Evolutionary conservation across 805 yeast species (phyloP).

Genomic region (Ogataea ganodermae): DNA sequence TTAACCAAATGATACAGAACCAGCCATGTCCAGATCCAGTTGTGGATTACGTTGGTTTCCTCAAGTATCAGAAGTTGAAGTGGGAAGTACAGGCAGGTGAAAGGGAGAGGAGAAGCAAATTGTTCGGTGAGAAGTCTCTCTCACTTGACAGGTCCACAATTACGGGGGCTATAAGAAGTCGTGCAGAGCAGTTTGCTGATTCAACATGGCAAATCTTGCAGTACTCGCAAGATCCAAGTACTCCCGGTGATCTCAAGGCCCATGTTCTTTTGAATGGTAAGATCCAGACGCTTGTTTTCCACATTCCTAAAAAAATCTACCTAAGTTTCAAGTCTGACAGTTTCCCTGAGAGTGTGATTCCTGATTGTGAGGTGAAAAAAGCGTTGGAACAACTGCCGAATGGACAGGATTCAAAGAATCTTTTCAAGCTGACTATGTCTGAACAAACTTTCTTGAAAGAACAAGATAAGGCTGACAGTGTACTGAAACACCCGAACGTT

Average conservation of each 20-base stretch:
- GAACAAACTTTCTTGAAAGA: constrained; percentile 64
- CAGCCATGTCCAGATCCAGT: constrained; percentile 65
- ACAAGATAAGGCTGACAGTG: constrained; percentile 54
- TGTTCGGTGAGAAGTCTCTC: constrained; percentile 66
- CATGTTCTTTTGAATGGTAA: constrained; percentile 67
- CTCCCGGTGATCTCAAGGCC: constrained; percentile 79
- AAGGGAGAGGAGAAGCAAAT: constrained; percentile 65
- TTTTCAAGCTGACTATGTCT: constrained; percentile 68
- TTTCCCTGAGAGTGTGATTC: constrained; percentile 36
- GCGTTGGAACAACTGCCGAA: constrained; percentile 69
- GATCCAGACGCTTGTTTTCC: constrained; percentile 71
- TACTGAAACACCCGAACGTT: constrained; percentile 62
- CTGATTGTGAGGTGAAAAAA: constrained; percentile 56
- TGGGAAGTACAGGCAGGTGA: constrained; percentile 82
- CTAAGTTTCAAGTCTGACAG: constrained; percentile 58
- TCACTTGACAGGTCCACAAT: constrained; percentile 59
- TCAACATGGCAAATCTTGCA: constrained; percentile 86
- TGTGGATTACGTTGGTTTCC: constrained; percentile 66
- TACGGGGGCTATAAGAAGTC: constrained; percentile 69
- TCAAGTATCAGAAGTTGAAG: constrained; percentile 77
- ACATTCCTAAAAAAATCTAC: constrained; percentile 72
- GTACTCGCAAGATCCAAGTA: constrained; percentile 52
- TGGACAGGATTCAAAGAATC: constrained; percentile 53
- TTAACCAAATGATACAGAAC: constrained; percentile 46
- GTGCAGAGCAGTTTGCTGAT: constrained; percentile 76